Conservation (phyloP, 176 grass and related monocot species). For the Triticum urartu region DNA sequence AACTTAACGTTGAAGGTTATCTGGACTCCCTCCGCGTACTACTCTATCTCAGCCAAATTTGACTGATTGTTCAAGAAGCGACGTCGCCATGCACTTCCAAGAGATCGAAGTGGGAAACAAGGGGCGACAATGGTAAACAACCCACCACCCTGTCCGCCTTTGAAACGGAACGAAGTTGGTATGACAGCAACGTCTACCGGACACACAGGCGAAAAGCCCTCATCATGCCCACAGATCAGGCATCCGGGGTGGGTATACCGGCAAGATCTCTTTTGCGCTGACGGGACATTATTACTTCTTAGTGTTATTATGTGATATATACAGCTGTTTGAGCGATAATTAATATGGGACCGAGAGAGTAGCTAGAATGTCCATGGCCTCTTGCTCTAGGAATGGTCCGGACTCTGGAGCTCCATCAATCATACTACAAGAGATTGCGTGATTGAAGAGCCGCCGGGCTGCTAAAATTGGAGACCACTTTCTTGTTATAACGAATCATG, state of each 20-base stretch:
- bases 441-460: no score
- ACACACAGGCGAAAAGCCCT: background rate
- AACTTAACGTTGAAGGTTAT: constrained; percentile 5
- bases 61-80: background rate
- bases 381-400: no score
- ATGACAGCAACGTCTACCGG: background rate
- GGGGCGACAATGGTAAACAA: background rate
- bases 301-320: no score
- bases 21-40: background rate
- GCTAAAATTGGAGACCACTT: no score
- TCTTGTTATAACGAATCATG: background rate
- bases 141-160: background rate
- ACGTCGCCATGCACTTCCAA: background rate
- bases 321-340: no score
- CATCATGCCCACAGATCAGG: background rate
- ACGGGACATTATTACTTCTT: background rate
- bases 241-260: background rate
- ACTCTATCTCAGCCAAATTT: background rate
- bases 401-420: no score
- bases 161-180: background rate
- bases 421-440: no score
- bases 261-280: constrained; percentile 10
- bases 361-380: no score
- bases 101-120: background rate
- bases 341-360: no score